Base-by-base conservation (phyloP, 73 alveolate species). In the Halteria grandinella region DNA sequence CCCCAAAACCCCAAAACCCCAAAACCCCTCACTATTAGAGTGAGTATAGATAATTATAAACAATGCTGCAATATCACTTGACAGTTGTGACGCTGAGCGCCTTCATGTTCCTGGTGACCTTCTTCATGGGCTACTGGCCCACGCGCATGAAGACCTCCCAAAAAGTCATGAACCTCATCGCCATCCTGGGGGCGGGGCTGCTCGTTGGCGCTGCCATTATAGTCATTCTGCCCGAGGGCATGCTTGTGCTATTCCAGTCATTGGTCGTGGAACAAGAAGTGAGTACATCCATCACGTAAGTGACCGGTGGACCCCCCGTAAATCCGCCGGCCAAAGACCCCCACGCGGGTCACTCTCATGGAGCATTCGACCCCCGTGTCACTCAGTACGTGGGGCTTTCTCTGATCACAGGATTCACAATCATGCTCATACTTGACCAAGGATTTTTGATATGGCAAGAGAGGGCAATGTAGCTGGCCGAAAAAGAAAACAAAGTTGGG, bases 161-260 rank as follows among this genome's bases (percentile, higher is more conserved):
- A 12, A 40, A 62, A 74, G 54, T 83, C 11, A 59, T 83, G 84
- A 83, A 83, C 66, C 79, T 83, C n/a, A 50, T 83, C 44, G 55
- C 82, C 10, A 59, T 83, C 0, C 43, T 55, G 17, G 92, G 92
- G 25, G 92, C 92, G 6, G 92, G 92, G 1, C 73, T 83, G 0
- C 54, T 83, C 1, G 92, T 83, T 15, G 92, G 92, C 8, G 92
- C 85, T 12, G 79, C 92, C 14, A 39, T 83, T 0, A 32, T 83
- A 21, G 69, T 83, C 39, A 83, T 83, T 29, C 40, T 83, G 7
- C 92, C 92, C 23, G 92, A 83, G 45, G 92, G 92, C 33, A 55
- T 83, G 75, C 47, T 55, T 1, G 43, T 79, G 11, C 79, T 82
- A n/a, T 18, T 17, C 24, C 14, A 54, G 18, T 79, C 91, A 12